Percentiles rank a stretch among this genome's conserved stretches.
These are phyloP conservation scores for Cyathus striatus DNA, from an alignment of 768 basidiomycete genomes.

Conservation along the genomic window DNA sequence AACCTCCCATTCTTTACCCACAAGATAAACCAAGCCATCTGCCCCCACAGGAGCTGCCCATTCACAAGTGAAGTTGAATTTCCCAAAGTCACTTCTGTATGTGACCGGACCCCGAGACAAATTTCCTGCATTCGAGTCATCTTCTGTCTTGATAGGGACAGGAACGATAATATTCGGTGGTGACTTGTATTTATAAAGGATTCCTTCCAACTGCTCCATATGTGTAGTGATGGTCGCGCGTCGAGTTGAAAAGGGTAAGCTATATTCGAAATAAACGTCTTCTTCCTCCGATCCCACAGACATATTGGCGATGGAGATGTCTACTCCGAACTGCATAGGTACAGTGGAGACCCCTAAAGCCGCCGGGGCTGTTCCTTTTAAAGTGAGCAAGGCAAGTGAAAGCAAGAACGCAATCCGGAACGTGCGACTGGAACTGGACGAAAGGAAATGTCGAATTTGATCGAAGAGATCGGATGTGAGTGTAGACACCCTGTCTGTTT, in stretches of 20 bases:
- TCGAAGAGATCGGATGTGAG: constrained; percentile 2
- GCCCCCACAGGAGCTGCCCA: not conserved
- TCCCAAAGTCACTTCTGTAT: not conserved
- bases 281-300: not conserved
- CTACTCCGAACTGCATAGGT: not conserved
- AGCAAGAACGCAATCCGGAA: constrained; percentile 2
- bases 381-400: not conserved
- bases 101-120: not conserved
- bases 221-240: not conserved
- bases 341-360: constrained; percentile 2
- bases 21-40: not conserved
- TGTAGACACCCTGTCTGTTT: constrained; percentile 4
- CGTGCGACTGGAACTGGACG: not conserved
- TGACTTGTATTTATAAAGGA: not conserved
- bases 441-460: constrained; percentile 3
- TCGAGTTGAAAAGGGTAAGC: not conserved
- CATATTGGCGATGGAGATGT: constrained; percentile 3
- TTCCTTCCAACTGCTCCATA: not conserved
- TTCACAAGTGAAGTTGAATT: not conserved
- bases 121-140: no score
- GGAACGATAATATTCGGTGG: not conserved
- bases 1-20: not conserved
- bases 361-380: constrained; percentile 1
- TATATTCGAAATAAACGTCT: not conserved
- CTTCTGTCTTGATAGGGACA: no score